A percentile compares a stretch with the other conserved stretches of the same genome.
Conservation (phyloP, 2,329 filamentous ascomycete genomes). For the Botrytis fabae region DNA sequence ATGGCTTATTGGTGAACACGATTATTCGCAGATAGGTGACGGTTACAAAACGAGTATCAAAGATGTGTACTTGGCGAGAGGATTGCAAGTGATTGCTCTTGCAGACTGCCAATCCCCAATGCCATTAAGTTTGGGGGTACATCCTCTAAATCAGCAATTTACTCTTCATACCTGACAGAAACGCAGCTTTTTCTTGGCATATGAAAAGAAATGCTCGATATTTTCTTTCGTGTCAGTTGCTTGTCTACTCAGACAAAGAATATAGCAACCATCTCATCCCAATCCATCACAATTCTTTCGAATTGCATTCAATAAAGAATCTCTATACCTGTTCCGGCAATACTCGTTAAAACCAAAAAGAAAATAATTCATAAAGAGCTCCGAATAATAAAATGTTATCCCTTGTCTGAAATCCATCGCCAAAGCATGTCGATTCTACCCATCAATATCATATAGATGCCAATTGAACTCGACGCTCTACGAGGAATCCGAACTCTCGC, state of each 20-base stretch:
- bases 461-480: background rate
- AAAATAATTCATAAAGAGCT: background rate
- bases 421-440: background rate
- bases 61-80: no score
- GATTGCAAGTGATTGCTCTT: background rate
- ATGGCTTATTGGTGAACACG: background rate
- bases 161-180: background rate
- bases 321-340: conserved; percentile 12
- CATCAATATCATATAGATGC: background rate
- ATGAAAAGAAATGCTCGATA: background rate
- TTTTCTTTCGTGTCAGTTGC: background rate
- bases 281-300: background rate
- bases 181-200: background rate
- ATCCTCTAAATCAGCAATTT: background rate
- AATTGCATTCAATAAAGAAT: background rate
- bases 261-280: background rate
- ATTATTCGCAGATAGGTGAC: background rate
- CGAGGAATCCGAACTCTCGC: background rate
- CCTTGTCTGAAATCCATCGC: background rate
- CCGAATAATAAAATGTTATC: background rate
- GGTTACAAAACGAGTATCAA: no score
- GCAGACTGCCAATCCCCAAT: background rate
- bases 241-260: background rate
- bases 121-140: background rate
- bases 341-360: background rate